Percentiles rank a stretch among this genome's conserved stretches.
Evolutionary conservation across 495 filamentous ascomycete species (phyloP).

Genomic region (Hypoxylon subgilvum): DNA sequence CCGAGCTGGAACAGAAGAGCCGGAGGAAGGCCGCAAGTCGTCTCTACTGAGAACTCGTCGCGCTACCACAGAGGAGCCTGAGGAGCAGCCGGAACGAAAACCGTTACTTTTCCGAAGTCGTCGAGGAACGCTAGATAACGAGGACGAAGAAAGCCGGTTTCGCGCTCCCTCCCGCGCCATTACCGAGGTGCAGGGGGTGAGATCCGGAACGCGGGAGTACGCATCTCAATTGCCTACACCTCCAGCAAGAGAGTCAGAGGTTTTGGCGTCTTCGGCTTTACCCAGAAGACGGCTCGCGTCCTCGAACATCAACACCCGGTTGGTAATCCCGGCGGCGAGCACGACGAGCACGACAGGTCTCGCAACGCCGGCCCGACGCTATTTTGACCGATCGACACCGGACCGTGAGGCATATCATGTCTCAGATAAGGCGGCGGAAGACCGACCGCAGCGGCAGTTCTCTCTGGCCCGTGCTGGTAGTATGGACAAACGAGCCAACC

Average conservation of each 20-base stretch:
- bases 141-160: slow-evolving; percentile 55
- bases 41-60: slow-evolving; percentile 53
- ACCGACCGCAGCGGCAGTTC: slow-evolving; percentile 48
- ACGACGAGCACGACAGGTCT: slow-evolving; percentile 26
- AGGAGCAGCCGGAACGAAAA: slow-evolving; percentile 50
- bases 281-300: slow-evolving; percentile 50
- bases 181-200: slow-evolving; percentile 59
- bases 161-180: slow-evolving; percentile 61
- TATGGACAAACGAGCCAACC: slow-evolving; percentile 45
- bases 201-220: slow-evolving; percentile 43
- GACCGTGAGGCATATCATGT: slow-evolving; percentile 47
- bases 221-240: slow-evolving; percentile 38
- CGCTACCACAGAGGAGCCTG: slow-evolving; percentile 55
- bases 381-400: slow-evolving; percentile 53
- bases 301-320: slow-evolving; percentile 46
- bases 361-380: slow-evolving; percentile 46
- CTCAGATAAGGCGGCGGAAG: slow-evolving; percentile 49
- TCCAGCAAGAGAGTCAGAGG: slow-evolving; percentile 35
- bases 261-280: slow-evolving; percentile 47
- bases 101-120: slow-evolving; percentile 49
- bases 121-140: slow-evolving; percentile 51
- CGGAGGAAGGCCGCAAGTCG: slow-evolving; percentile 55
- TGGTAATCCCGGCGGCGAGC: slow-evolving; percentile 42
- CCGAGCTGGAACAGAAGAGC: slow-evolving; percentile 54
- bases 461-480: slow-evolving; percentile 51